phyloP scores from a whole-genome alignment of 192 early-diverging fungal species.

The Coemansia sp. region DNA sequence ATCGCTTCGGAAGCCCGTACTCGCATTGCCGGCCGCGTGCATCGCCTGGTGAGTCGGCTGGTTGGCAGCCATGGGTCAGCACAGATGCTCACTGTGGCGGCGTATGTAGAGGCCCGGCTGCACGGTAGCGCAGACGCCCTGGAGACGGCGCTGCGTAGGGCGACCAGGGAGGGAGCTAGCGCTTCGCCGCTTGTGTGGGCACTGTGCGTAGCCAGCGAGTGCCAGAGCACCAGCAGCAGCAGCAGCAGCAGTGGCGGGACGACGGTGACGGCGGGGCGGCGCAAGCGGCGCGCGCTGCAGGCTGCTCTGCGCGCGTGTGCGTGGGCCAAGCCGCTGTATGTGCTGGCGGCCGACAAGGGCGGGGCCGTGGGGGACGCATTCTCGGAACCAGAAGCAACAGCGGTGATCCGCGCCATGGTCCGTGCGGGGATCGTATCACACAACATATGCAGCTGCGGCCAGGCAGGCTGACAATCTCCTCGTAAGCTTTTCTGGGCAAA shows the following conservation, averaged over 20 bases:
- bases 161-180: slow-evolving; percentile 6
- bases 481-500: background rate
- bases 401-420: slow-evolving; percentile 19
- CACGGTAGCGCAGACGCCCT: background rate
- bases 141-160: slow-evolving; percentile 6
- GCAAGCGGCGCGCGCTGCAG: slow-evolving; percentile 9
- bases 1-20: slow-evolving; percentile 8
- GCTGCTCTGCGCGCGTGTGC: slow-evolving; percentile 17
- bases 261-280: too few relatives aligned
- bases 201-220: slow-evolving; percentile 6
- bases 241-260: too few relatives aligned
- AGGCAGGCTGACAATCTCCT: background rate
- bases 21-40: slow-evolving; percentile 5
- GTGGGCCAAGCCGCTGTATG: slow-evolving; percentile 31
- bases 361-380: slow-evolving; percentile 5
- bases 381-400: background rate
- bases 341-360: slow-evolving; percentile 8
- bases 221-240: background rate
- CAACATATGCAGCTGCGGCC: background rate
- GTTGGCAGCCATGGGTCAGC: background rate
- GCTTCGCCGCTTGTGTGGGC: slow-evolving; percentile 16
- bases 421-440: slow-evolving; percentile 16
- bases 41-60: background rate
- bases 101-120: background rate
- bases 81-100: background rate